A percentile compares a stretch with the other conserved stretches of the same genome.
phyloP scores from a whole-genome alignment of 2,329 filamentous ascomycete species.

The Exserohilum rostratum region DNA sequence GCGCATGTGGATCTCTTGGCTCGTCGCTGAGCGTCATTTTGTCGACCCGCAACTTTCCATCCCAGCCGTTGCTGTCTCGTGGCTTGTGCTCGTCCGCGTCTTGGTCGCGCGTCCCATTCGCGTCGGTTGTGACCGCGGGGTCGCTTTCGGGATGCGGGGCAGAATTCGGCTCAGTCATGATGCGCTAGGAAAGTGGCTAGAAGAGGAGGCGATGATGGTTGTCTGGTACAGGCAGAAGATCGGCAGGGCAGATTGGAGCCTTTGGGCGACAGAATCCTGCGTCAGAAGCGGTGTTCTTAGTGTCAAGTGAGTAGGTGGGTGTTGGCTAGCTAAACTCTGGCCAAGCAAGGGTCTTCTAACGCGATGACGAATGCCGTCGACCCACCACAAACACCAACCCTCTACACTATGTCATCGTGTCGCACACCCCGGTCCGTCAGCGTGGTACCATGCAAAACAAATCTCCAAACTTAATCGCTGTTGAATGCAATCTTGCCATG shows the following conservation, averaged over 20 bases:
- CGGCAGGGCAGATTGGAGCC: background rate
- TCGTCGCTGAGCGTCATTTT: conserved; percentile 59
- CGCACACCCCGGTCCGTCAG: too few species aligned
- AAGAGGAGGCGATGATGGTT: background rate
- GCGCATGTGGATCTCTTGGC: conserved; percentile 63
- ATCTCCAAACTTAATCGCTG: too few species aligned
- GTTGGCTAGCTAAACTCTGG: conserved; percentile 20
- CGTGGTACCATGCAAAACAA: too few species aligned
- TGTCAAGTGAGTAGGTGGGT: conserved; percentile 19
- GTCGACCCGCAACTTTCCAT: conserved; percentile 79
- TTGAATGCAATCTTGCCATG: too few species aligned
- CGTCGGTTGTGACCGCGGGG: conserved; percentile 29
- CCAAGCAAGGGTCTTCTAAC: conserved; percentile 23
- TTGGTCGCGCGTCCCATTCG: conserved; percentile 24
- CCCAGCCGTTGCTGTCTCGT: conserved; percentile 68
- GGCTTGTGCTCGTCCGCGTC: conserved; percentile 39
- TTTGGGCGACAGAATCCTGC: background rate
- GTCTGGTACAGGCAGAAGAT: background rate
- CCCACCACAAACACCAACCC: conserved; percentile 1
- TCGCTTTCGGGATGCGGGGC: conserved; percentile 37
- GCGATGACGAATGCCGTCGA: conserved; percentile 15
- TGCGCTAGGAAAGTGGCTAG: background rate
- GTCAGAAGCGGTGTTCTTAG: conserved; percentile 13
- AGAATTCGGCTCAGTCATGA: conserved; percentile 35
- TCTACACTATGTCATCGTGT: background rate